Percentiles rank a stretch among this genome's conserved stretches.
phyloP scores from a whole-genome alignment of 805 yeast species.

The Pichia pseudocactophila region DNA sequence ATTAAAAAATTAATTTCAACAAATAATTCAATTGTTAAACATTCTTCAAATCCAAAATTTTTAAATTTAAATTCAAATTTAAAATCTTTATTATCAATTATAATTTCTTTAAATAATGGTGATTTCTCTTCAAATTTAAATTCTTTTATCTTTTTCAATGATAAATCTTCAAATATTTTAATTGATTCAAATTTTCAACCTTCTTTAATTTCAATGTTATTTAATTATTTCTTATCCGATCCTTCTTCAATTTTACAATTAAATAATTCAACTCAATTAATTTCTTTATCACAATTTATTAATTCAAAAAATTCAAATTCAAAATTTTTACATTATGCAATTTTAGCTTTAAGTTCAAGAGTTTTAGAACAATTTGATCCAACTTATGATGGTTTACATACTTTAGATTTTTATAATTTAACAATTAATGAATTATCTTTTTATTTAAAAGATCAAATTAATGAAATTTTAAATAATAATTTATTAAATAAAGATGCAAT shows the following conservation, averaged over 20 bases:
- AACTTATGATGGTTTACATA: conserved; percentile 19
- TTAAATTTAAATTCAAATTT: conserved; percentile 7
- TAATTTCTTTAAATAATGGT: conserved; percentile 6
- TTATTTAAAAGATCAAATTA: conserved; percentile 27
- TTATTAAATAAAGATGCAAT: not conserved
- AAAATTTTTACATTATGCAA: conserved; percentile 20
- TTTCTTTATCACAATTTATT: conserved; percentile 29
- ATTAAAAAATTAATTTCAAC: conserved; percentile 5
- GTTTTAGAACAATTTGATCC: conserved; percentile 18
- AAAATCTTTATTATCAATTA: conserved; percentile 8
- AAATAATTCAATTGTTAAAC: not conserved
- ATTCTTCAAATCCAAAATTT: conserved; percentile 3
- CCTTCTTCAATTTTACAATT: conserved; percentile 8
- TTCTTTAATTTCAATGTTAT: conserved; percentile 8
- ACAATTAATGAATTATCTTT: conserved; percentile 28
- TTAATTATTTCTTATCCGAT: conserved; percentile 10
- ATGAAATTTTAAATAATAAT: conserved; percentile 11
- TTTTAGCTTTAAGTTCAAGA: conserved; percentile 25
- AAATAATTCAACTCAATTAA: conserved; percentile 15
- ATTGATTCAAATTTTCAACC: conserved; percentile 2
- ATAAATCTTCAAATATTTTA: conserved; percentile 6
- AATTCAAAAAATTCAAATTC: conserved; percentile 11
- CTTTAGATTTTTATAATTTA: conserved; percentile 23
- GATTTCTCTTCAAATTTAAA: conserved; percentile 4
- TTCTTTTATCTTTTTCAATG: conserved; percentile 10